Conservation (phyloP, 257 asterid genomes). For the Scutellaria minor region DNA sequence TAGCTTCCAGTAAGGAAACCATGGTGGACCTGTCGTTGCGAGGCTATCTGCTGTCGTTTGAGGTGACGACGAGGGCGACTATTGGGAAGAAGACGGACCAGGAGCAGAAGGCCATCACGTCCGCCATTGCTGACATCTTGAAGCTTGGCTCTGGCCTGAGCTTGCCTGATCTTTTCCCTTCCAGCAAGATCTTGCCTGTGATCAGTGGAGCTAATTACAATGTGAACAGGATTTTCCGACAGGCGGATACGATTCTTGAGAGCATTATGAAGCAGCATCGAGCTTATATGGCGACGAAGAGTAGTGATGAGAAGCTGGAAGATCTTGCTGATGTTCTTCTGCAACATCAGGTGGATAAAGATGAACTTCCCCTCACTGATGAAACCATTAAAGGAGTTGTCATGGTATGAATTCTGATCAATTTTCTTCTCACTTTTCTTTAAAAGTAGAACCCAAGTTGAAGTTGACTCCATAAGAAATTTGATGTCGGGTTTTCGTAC, state of each 20-base stretch:
- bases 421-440: neutral
- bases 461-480: too few relatives aligned
- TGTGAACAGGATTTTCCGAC: neutral
- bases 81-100: neutral
- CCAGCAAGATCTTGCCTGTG: neutral
- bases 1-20: neutral
- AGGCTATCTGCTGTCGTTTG: neutral
- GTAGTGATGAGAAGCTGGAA: neutral
- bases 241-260: neutral
- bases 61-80: neutral
- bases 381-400: constrained; percentile 18
- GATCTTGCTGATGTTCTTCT: constrained; percentile 17
- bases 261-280: constrained; percentile 7
- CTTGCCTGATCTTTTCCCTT: constrained; percentile 10
- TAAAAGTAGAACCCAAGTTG: too few relatives aligned
- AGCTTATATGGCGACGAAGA: neutral
- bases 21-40: neutral
- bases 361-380: constrained; percentile 22
- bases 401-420: neutral
- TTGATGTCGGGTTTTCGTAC: too few relatives aligned
- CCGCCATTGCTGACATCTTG: neutral
- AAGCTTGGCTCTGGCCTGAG: neutral
- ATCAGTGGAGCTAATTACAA: neutral
- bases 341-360: neutral
- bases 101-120: neutral